Conservation (phyloP, 2,329 filamentous ascomycete species). For the Graphilbum ipis-grandicollis region DNA sequence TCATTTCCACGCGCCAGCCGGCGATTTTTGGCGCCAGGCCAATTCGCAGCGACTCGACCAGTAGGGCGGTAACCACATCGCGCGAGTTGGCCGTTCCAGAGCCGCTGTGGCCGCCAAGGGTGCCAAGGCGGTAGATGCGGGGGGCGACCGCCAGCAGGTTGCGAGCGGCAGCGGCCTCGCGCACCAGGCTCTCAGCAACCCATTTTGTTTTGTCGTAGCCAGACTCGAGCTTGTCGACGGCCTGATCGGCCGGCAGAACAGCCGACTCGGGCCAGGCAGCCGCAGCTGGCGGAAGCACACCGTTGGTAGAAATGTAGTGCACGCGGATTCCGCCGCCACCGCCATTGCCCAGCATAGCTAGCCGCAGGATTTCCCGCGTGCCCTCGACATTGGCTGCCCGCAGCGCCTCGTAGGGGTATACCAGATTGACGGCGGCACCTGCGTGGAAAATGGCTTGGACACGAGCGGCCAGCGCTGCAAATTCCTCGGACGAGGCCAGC, state of each 20-base stretch:
- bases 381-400: conserved; percentile 61
- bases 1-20: conserved; percentile 70
- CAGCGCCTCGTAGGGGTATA: conserved; percentile 66
- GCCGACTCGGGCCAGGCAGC: conserved; percentile 55
- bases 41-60: conserved; percentile 61
- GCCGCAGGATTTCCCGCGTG: conserved; percentile 56
- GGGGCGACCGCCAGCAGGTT: conserved; percentile 54
- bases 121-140: conserved; percentile 57
- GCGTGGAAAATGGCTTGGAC: conserved; percentile 63
- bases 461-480: conserved; percentile 44
- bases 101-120: conserved; percentile 60
- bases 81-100: conserved; percentile 64
- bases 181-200: conserved; percentile 60
- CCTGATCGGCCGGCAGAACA: conserved; percentile 49
- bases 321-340: conserved; percentile 51
- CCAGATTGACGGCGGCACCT: conserved; percentile 62
- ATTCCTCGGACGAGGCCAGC: conserved; percentile 40
- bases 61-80: conserved; percentile 58
- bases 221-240: conserved; percentile 44
- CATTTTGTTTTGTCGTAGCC: conserved; percentile 71
- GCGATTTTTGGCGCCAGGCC: conserved; percentile 53
- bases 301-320: conserved; percentile 67
- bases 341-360: conserved; percentile 49
- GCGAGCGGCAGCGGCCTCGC: conserved; percentile 48
- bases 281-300: conserved; percentile 53